Percentiles rank a stretch among this genome's conserved stretches.
These are phyloP conservation scores for Striga asiatica DNA, from an alignment of 257 asterid species.

Conservation along the genomic window DNA sequence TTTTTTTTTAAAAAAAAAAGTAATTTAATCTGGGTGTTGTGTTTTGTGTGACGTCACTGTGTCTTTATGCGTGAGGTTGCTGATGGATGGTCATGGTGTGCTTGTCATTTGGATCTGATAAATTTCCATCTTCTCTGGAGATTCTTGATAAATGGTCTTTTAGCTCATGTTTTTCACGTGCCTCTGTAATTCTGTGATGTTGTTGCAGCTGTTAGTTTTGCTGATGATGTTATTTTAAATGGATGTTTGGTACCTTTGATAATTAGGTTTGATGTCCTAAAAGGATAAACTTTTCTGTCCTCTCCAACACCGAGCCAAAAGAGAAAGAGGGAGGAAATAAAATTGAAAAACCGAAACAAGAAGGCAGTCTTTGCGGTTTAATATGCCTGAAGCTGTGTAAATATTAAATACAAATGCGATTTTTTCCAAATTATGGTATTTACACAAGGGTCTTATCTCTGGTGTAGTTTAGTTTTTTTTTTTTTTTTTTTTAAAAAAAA, in stretches of 20 bases:
- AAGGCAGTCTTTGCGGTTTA: no score
- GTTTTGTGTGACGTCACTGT: background rate
- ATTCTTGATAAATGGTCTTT: background rate
- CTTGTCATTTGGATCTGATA: conserved; percentile 17
- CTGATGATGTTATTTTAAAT: background rate
- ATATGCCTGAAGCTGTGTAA: no score
- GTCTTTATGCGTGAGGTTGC: background rate
- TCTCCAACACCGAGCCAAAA: background rate
- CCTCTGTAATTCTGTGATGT: background rate
- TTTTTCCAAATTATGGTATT: no score
- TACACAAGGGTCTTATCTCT: no score
- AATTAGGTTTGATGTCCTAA: background rate
- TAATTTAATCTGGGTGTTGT: background rate
- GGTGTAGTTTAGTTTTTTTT: no score
- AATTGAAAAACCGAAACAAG: no score
- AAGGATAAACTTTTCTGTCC: background rate
- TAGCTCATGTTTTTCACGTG: conserved; percentile 1
- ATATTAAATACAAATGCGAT: no score
- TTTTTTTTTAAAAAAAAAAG: background rate
- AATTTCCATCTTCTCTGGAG: background rate
- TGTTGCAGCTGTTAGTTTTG: background rate
- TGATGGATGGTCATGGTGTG: background rate
- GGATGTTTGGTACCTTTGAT: background rate
- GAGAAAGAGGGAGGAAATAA: background rate
- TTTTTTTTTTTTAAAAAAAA: no score